Conservation (phyloP, 169 alveolate genomes). For the Plasmodium adleri region DNA sequence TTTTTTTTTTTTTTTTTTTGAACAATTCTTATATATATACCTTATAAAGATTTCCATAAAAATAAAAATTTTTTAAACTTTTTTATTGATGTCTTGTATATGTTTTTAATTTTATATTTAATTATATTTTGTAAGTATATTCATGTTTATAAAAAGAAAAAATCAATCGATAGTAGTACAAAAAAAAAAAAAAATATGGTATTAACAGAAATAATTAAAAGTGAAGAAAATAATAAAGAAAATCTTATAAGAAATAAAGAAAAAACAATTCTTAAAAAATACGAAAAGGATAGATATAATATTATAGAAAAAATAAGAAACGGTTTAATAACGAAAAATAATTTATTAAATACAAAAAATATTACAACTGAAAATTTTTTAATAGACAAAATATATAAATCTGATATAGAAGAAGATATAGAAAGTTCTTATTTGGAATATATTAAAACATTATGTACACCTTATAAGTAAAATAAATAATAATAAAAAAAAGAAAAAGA, state of each 20-base stretch:
- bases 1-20: too few relatives aligned
- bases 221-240: constrained; percentile 9
- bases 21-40: too few relatives aligned
- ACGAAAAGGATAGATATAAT: constrained; percentile 50
- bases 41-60: too few relatives aligned
- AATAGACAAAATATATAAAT: neutral
- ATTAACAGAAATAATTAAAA: neutral
- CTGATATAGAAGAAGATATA: neutral
- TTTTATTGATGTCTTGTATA: neutral
- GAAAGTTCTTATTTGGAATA: constrained; percentile 4
- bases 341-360: neutral
- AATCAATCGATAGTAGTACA: constrained; percentile 4
- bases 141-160: neutral
- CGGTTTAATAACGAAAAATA: constrained; percentile 2
- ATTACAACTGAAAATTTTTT: constrained; percentile 1
- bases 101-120: too few relatives aligned
- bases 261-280: constrained; percentile 12
- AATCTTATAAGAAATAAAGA: neutral
- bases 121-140: neutral
- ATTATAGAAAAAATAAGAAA: constrained; percentile 2
- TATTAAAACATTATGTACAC: neutral
- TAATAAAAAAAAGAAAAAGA: too few relatives aligned
- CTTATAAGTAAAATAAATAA: neutral
- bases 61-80: neutral
- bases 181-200: neutral